A percentile compares a stretch with the other conserved stretches of the same genome.
Conservation (phyloP, 78 protist genomes). For the Dictyostelium intermedium region DNA sequence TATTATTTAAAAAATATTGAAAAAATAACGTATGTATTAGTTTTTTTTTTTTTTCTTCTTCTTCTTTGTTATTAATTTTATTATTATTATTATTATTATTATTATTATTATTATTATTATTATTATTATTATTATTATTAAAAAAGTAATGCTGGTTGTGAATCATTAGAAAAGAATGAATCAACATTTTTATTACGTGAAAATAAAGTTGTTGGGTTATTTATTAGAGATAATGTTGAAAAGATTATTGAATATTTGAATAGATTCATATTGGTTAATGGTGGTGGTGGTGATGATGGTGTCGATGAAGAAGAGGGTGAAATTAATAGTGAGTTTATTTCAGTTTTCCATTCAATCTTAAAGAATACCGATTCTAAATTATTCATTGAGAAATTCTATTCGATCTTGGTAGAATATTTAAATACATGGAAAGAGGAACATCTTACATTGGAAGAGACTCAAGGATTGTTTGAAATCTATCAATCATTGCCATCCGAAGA, state of each 20-base stretch:
- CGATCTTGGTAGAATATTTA: background rate
- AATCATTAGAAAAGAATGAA: background rate
- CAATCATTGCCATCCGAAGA: background rate
- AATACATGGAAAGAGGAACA: background rate
- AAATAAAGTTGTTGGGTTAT: background rate
- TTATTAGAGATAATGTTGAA: background rate
- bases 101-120: background rate
- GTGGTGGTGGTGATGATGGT: background rate
- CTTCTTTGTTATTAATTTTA: too few species aligned
- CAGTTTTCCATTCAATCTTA: background rate
- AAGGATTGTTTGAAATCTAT: background rate
- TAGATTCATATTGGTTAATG: background rate
- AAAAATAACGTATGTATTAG: background rate
- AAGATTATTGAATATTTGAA: background rate
- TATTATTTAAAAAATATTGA: background rate
- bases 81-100: background rate
- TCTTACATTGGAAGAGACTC: background rate
- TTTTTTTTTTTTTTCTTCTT: too few species aligned
- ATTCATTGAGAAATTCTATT: background rate
- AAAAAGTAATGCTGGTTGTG: background rate
- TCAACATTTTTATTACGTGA: background rate
- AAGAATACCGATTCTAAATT: background rate
- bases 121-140: background rate
- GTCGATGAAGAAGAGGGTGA: background rate
- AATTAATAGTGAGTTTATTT: background rate